A percentile compares a stretch with the other conserved stretches of the same genome.
These are phyloP conservation scores for Mrakia blollopis DNA, from an alignment of 768 basidiomycete species.

Conservation along the genomic window DNA sequence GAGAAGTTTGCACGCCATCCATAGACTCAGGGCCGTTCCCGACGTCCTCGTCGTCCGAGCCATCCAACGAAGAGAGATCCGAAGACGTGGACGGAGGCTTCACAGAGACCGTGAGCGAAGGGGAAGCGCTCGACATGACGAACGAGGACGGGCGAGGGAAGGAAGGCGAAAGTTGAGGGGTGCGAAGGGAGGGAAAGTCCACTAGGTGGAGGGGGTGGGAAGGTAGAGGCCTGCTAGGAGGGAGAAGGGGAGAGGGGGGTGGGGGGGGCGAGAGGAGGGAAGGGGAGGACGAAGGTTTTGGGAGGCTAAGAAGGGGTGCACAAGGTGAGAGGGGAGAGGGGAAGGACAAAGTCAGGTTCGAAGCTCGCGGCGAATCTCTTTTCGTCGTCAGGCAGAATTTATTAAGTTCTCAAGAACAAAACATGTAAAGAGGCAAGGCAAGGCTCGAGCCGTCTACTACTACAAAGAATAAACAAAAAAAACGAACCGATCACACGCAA, in stretches of 20 bases:
- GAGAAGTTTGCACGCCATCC: background rate
- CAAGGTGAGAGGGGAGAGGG: background rate
- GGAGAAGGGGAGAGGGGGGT: background rate
- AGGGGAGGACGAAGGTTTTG: no score
- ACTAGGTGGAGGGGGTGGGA: background rate
- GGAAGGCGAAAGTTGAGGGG: background rate
- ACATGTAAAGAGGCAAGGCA: no score
- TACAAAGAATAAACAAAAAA: no score
- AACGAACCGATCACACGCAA: no score
- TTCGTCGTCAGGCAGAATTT: no score
- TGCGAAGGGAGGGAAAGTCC: background rate
- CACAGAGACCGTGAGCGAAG: background rate
- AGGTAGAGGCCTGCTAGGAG: background rate
- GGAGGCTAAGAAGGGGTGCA: background rate
- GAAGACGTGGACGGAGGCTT: slow-evolving; percentile 14
- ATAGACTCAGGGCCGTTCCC: background rate
- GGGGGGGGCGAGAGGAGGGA: background rate
- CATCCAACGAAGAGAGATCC: slow-evolving; percentile 23
- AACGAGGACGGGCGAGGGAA: background rate
- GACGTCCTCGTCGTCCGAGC: background rate
- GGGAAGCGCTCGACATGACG: slow-evolving; percentile 7
- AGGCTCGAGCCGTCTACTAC: no score
- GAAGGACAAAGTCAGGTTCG: no score
- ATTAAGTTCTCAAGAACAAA: no score
- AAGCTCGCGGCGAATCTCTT: background rate